A percentile compares a stretch with the other conserved stretches of the same genome.
Evolutionary conservation across 306 rosid species (phyloP).

Genomic region (Inga oerstediana): DNA sequence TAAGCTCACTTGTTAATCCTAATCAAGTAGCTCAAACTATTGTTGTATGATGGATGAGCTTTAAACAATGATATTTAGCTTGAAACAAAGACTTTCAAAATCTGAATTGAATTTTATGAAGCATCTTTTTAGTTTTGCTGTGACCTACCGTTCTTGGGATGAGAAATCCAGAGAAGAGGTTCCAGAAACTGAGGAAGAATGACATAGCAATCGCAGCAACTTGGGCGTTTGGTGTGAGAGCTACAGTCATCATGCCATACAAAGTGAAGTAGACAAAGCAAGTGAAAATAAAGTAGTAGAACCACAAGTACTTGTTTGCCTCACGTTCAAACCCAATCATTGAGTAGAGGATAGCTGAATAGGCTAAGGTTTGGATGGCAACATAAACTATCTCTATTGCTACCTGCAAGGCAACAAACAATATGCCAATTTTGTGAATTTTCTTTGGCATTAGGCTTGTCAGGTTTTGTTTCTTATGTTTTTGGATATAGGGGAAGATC

Average conservation of each 20-base stretch:
- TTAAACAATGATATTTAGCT: background rate
- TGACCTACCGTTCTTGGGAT: conserved; percentile 30
- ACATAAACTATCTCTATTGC: conserved; percentile 34
- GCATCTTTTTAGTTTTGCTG: background rate
- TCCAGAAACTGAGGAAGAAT: conserved; percentile 40
- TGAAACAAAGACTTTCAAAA: background rate
- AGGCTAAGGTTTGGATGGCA: conserved; percentile 35
- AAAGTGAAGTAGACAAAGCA: conserved; percentile 38
- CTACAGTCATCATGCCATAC: conserved; percentile 47
- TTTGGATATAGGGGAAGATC: too few species aligned
- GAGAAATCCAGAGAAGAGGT: conserved; percentile 45
- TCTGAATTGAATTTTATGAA: background rate
- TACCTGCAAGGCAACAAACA: conserved; percentile 27
- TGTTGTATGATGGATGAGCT: background rate
- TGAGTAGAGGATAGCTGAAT: conserved; percentile 33
- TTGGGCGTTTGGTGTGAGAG: conserved; percentile 40
- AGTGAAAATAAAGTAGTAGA: conserved; percentile 38
- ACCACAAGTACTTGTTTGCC: conserved; percentile 37
- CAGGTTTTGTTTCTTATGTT: background rate
- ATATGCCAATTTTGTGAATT: background rate
- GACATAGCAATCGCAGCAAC: conserved; percentile 45
- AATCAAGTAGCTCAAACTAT: background rate
- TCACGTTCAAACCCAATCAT: conserved; percentile 36
- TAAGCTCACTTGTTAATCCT: background rate
- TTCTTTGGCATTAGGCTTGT: background rate